Evolutionary conservation across 225 moss, liverwort and hornwort genomes (phyloP).

Genomic region (Physcomitrellopsis africana): DNA sequence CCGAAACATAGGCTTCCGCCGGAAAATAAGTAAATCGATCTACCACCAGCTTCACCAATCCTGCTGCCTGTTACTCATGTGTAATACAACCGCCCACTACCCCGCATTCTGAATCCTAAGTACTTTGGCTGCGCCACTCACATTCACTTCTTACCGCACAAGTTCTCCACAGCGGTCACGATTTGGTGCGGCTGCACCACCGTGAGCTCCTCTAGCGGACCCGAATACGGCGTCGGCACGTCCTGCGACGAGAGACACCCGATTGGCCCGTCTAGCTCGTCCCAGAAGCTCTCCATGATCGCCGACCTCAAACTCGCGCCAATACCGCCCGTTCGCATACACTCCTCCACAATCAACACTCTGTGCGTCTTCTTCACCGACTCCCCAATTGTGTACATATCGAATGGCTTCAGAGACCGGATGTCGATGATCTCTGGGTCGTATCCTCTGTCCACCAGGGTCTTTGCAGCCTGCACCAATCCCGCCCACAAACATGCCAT

Average conservation of each 20-base stretch:
- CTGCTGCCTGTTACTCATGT: too few relatives aligned
- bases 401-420: too few relatives aligned
- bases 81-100: too few relatives aligned
- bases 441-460: conserved; percentile 62
- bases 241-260: conserved; percentile 97
- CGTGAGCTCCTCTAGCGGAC: conserved; percentile 88
- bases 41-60: too few relatives aligned
- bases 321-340: conserved; percentile 79
- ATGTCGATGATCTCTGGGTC: too few relatives aligned
- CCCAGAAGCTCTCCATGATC: conserved; percentile 96
- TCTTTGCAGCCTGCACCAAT: conserved; percentile 82
- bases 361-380: too few relatives aligned
- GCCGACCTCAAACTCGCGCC: conserved; percentile 94
- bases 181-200: conserved; percentile 95
- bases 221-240: conserved; percentile 96
- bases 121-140: too few relatives aligned
- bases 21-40: too few relatives aligned
- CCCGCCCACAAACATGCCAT: not conserved
- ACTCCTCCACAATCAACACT: too few relatives aligned
- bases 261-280: conserved; percentile 93
- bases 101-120: too few relatives aligned
- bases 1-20: too few relatives aligned
- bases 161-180: conserved; percentile 78
- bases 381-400: too few relatives aligned
- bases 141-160: conserved; percentile 42